phyloP scores from a whole-genome alignment of 371 early-diverging fungal genomes.

The Chytridium lagenaria region DNA sequence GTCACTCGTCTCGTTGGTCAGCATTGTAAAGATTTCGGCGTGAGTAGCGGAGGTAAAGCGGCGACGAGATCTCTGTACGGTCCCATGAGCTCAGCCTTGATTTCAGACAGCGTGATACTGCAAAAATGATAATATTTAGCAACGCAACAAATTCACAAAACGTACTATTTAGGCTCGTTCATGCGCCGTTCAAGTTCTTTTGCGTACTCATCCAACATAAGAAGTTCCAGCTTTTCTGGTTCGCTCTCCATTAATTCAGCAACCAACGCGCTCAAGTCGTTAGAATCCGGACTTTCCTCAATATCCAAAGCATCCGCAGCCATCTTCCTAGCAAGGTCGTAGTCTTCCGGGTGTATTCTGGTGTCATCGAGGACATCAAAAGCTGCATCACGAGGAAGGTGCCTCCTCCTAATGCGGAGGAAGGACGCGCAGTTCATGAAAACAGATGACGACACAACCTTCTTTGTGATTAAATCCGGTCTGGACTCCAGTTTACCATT shows the following conservation, averaged over 20 bases:
- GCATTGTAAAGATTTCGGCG: constrained; percentile 82
- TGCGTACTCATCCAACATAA: constrained; percentile 91
- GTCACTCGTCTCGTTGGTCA: constrained; percentile 81
- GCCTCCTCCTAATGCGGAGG: constrained; percentile 69
- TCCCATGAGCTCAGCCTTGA: constrained; percentile 84
- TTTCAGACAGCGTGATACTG: constrained; percentile 75
- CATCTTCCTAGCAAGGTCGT: constrained; percentile 95
- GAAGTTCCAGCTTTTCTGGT: constrained; percentile 80
- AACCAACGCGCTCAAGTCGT: constrained; percentile 75
- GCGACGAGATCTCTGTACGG: constrained; percentile 81
- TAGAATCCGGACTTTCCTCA: constrained; percentile 83
- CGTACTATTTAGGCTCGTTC: constrained; percentile 71
- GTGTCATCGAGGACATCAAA: constrained; percentile 88
- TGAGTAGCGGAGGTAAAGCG: constrained; percentile 66
- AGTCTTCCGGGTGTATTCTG: constrained; percentile 95
- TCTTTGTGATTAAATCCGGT: constrained; percentile 72
- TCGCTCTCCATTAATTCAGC: constrained; percentile 81
- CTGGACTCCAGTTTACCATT: constrained; percentile 56
- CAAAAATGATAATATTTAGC: neutral
- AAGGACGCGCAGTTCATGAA: constrained; percentile 95
- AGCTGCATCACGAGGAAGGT: constrained; percentile 17
- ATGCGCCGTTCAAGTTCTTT: constrained; percentile 76
- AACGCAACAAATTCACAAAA: neutral
- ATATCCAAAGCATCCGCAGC: constrained; percentile 95
- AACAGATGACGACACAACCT: constrained; percentile 69